Evolutionary conservation across 129 eudicot species (phyloP).

Genomic region (Silybum marianum): DNA sequence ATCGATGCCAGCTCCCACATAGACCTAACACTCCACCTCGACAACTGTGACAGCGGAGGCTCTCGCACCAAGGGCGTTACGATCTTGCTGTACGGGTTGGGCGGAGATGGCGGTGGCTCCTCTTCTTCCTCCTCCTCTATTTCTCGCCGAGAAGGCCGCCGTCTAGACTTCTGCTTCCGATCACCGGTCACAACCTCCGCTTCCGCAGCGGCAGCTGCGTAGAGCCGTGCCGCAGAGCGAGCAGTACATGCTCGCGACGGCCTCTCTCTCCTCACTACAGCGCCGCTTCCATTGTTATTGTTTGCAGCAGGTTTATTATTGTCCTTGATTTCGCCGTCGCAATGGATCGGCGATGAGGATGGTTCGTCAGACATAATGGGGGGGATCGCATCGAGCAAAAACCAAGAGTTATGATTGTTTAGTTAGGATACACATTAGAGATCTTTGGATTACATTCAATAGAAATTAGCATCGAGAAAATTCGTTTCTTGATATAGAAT

Average conservation of each 20-base stretch:
- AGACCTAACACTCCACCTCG: constrained; percentile 84
- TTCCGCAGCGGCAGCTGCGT: constrained; percentile 75
- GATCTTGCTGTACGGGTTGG: constrained; percentile 52
- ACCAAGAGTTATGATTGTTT: constrained; percentile 24
- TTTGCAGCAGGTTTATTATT: constrained; percentile 7
- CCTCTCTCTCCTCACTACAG: constrained; percentile 73
- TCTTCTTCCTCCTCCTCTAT: constrained; percentile 39
- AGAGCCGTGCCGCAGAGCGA: constrained; percentile 63
- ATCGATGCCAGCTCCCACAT: constrained; percentile 95
- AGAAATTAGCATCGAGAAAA: constrained; percentile 4
- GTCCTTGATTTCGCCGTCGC: constrained; percentile 26
- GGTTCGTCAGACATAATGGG: constrained; percentile 45
- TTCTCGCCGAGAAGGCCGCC: constrained; percentile 32
- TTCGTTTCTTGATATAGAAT: constrained; percentile 7
- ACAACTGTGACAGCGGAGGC: constrained; percentile 70
- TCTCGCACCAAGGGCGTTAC: constrained; percentile 66
- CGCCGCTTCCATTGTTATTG: constrained; percentile 19
- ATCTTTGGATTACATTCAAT: constrained; percentile 55
- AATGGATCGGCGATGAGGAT: constrained; percentile 58
- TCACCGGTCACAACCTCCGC: constrained; percentile 51
- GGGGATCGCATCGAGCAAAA: constrained; percentile 46
- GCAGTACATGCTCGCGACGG: constrained; percentile 93
- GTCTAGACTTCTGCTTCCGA: constrained; percentile 48
- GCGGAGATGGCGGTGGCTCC: constrained; percentile 42
- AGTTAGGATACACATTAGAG: constrained; percentile 41